These are phyloP conservation scores for Tillandsia fasciculata DNA, from an alignment of 176 grass and related monocot species.

Conservation along the genomic window DNA sequence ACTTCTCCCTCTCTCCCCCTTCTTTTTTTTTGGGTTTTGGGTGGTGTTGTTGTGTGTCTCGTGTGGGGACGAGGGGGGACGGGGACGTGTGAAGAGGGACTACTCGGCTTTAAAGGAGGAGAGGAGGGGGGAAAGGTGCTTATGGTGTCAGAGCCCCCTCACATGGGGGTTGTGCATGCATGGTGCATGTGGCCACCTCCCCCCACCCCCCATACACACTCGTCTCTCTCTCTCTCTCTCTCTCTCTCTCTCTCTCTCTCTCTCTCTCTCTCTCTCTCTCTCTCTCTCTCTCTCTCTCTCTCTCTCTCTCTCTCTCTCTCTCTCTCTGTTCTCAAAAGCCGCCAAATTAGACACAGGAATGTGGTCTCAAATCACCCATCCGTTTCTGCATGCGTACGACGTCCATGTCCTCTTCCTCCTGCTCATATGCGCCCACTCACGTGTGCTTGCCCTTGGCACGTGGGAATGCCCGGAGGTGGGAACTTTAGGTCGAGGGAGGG, in stretches of 20 bases:
- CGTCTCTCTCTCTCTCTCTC: background rate
- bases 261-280: background rate
- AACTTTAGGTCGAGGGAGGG: background rate
- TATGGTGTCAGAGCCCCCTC: background rate
- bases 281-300: background rate
- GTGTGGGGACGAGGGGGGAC: too few relatives aligned
- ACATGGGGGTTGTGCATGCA: background rate
- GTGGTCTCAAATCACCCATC: too few relatives aligned
- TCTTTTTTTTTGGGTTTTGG: too few relatives aligned
- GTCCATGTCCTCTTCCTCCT: background rate
- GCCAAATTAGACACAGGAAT: background rate
- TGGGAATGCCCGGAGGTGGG: background rate
- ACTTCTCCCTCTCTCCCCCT: too few relatives aligned
- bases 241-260: background rate
- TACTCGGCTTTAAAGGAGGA: constrained; percentile 2
- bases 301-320: background rate
- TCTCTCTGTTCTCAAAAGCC: background rate
- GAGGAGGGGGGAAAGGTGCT: background rate
- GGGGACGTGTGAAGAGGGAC: background rate
- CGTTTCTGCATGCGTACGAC: background rate
- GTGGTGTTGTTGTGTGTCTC: too few relatives aligned
- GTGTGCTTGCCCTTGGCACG: background rate
- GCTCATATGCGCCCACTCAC: background rate
- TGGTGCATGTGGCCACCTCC: background rate
- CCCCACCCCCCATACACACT: too few relatives aligned